Evolutionary conservation across 2,329 filamentous ascomycete species (phyloP).

Genomic region (Pyrenophora tritici-repentis): DNA sequence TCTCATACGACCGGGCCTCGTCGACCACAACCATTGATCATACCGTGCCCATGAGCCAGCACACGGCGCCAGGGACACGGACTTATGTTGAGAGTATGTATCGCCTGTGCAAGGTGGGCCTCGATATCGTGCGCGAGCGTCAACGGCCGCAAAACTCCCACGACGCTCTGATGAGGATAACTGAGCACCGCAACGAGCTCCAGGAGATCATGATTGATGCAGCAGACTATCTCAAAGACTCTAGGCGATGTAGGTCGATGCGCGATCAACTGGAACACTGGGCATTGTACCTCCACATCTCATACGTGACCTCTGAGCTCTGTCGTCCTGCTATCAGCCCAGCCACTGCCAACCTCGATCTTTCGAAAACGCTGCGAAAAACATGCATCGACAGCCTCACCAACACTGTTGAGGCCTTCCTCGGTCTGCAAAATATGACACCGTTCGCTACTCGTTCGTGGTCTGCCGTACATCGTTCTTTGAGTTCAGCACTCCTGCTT

Average conservation of each 20-base stretch:
- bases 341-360: conserved; percentile 50
- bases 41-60: conserved; percentile 45
- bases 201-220: conserved; percentile 63
- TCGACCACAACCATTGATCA: conserved; percentile 61
- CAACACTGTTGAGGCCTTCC: conserved; percentile 64
- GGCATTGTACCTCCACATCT: conserved; percentile 64
- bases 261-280: conserved; percentile 64
- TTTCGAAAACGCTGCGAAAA: conserved; percentile 56
- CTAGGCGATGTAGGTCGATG: conserved; percentile 53
- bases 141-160: conserved; percentile 59
- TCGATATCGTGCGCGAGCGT: conserved; percentile 65
- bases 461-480: conserved; percentile 51
- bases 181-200: conserved; percentile 62
- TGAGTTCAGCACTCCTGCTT: conserved; percentile 52
- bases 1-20: conserved; percentile 66
- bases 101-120: conserved; percentile 60
- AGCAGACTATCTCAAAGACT: conserved; percentile 62
- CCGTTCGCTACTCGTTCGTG: conserved; percentile 52
- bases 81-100: conserved; percentile 65
- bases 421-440: conserved; percentile 61
- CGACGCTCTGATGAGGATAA: conserved; percentile 60
- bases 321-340: conserved; percentile 65
- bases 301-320: conserved; percentile 66
- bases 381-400: conserved; percentile 62
- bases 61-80: conserved; percentile 54